Base-by-base conservation (phyloP, 257 asterid species). In the Solanum clarkiae region DNA sequence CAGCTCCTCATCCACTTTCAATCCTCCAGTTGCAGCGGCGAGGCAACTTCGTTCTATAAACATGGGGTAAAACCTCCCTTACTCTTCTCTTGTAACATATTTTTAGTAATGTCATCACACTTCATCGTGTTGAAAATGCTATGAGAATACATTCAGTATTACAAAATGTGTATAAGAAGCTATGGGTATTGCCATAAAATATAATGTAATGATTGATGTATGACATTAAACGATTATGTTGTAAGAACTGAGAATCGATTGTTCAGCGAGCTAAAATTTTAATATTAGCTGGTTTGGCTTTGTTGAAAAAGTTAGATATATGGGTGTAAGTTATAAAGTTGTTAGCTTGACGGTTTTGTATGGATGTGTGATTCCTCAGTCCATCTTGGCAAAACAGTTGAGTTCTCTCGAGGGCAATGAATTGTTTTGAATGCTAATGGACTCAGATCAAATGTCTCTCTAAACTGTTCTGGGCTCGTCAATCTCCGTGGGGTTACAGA, bases 391-490 rank as follows among this genome's bases (percentile, higher is more conserved):
- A 88, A 90, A 91, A 87, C 91, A 82, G 90, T 83, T 54, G 88
- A 89, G 91, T 87, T 65, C 51, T 84, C 47, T 66, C 9, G 15
- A 12, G 75, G 86, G 88, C 86, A 16, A 84, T 93, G 92, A 86
- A 85, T 88, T 86, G 92, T 84, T 92, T 90, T 92, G 94, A 91
- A 91, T 93, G 94, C 92, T 88, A 87, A 88, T 93, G 93, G 94
- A 90, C 92, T 90, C 13, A 88, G 1, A 90, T 85, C 57, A 89
- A 86, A 45, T 71, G 87, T 87, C 89, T 42, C 90, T 91, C 92
- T 85, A 89, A 87, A 91, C 89, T 87, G 89, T 90, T 86, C 87
- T 65, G 65, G 84, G 90, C 88, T 86, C 91, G 84, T 47, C 12
- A 22, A 36, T 72, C 44, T 17, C 32, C 29, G 62, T 90, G 93